phyloP scores from a whole-genome alignment of 805 yeast genomes.

The Debaryomyces maramus region DNA sequence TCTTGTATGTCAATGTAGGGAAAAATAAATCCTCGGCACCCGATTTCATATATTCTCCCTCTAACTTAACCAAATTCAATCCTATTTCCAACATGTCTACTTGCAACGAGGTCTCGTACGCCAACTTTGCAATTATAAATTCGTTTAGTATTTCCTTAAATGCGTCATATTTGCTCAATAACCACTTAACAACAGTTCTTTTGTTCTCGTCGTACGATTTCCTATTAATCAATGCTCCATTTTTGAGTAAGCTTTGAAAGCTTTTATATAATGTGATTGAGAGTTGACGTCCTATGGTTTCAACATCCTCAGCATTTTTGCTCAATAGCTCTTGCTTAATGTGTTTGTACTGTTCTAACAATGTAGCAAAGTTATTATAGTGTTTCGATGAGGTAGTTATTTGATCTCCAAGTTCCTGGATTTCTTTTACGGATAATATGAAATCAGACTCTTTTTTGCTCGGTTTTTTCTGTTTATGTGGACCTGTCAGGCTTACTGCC shows the following conservation, averaged over 20 bases:
- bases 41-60: slow-evolving; percentile 54
- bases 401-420: slow-evolving; percentile 25
- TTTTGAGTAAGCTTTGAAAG: slow-evolving; percentile 49
- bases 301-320: slow-evolving; percentile 24
- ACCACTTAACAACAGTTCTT: slow-evolving; percentile 59
- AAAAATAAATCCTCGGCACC: slow-evolving; percentile 56
- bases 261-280: slow-evolving; percentile 43
- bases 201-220: slow-evolving; percentile 44
- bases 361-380: slow-evolving; percentile 53
- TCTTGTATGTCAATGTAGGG: slow-evolving; percentile 54
- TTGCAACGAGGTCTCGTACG: slow-evolving; percentile 52
- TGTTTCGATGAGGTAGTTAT: slow-evolving; percentile 42
- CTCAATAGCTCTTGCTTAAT: slow-evolving; percentile 17
- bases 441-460: not conserved
- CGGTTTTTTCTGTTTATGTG: slow-evolving; percentile 2
- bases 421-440: slow-evolving; percentile 18
- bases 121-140: slow-evolving; percentile 39
- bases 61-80: slow-evolving; percentile 57
- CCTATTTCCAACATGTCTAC: slow-evolving; percentile 53
- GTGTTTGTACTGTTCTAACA: slow-evolving; percentile 41
- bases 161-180: slow-evolving; percentile 54
- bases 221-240: slow-evolving; percentile 38
- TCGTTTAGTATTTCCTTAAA: slow-evolving; percentile 48
- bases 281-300: slow-evolving; percentile 38
- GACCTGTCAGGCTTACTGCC: slow-evolving; percentile 7